Conservation (phyloP, 1,139 yeast species). For the Lodderomyces oxycetoniae region DNA sequence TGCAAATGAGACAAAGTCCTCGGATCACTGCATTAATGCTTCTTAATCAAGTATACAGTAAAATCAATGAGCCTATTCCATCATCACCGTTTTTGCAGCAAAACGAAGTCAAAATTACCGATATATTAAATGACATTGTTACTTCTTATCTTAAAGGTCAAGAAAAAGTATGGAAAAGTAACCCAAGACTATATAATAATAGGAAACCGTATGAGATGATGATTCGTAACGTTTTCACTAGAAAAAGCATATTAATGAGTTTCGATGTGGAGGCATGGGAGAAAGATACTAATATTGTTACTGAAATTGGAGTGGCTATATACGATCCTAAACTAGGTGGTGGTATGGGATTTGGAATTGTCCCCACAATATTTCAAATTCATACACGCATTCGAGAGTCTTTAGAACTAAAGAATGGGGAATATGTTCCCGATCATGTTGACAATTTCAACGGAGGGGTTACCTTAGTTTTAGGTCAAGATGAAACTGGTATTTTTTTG, state of each 20-base stretch:
- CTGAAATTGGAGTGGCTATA: conserved; percentile 67
- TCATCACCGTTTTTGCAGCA: no score
- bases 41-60: no score
- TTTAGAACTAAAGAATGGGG: conserved; percentile 45
- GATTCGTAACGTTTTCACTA: conserved; percentile 2
- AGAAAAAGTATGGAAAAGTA: not conserved
- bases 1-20: no score
- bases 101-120: not conserved
- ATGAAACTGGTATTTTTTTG: conserved; percentile 35
- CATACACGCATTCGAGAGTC: conserved; percentile 59
- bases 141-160: not conserved
- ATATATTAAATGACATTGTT: not conserved
- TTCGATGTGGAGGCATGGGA: conserved; percentile 72
- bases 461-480: conserved; percentile 39
- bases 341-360: not conserved
- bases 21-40: no score
- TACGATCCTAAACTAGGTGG: conserved; percentile 48
- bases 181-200: conserved; percentile 9
- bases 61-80: no score
- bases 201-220: not conserved
- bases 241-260: conserved; percentile 40
- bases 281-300: conserved; percentile 36
- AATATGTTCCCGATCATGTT: conserved; percentile 60
- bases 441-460: conserved; percentile 52
- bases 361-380: conserved; percentile 44